phyloP scores from a whole-genome alignment of 108 stramenopile genomes.

The Epithemia pelagica region DNA sequence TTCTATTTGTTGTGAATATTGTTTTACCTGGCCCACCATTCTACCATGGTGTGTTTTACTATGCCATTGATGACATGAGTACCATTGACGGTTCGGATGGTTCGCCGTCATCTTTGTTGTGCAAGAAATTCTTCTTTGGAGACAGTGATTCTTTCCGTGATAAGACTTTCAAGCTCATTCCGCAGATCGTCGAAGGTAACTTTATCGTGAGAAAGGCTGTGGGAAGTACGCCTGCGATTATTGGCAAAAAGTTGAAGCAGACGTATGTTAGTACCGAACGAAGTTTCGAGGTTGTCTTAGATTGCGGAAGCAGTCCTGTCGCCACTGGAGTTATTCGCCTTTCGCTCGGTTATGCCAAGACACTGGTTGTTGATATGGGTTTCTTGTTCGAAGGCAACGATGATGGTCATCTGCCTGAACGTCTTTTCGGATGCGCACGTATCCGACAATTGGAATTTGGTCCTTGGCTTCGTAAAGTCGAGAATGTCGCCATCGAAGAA shows the following conservation, averaged over 20 bases:
- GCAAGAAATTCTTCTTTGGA: conserved; percentile 73
- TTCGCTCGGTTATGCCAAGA: conserved; percentile 79
- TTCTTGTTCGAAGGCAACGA: conserved; percentile 84
- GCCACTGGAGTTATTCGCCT: conserved; percentile 80
- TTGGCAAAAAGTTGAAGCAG: conserved; percentile 83
- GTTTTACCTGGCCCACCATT: conserved; percentile 69
- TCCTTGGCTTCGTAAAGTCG: conserved; percentile 8
- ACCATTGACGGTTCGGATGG: conserved; percentile 68
- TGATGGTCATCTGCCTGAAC: conserved; percentile 81
- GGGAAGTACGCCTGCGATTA: conserved; percentile 86
- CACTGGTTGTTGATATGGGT: conserved; percentile 88
- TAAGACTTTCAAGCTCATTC: conserved; percentile 89
- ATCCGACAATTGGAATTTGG: conserved; percentile 28
- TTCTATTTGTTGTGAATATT: conserved; percentile 74
- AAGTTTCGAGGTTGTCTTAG: conserved; percentile 87
- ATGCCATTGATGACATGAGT: conserved; percentile 74
- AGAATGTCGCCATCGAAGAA: background rate
- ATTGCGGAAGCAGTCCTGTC: conserved; percentile 76
- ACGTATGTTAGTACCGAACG: conserved; percentile 63
- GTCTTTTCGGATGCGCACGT: conserved; percentile 67
- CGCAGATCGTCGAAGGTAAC: conserved; percentile 88
- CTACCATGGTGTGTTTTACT: conserved; percentile 79
- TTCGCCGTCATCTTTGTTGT: conserved; percentile 61
- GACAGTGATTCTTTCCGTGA: conserved; percentile 70
- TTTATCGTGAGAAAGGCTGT: conserved; percentile 89